Evolutionary conservation across 116 monocot genomes (phyloP).

Genomic region (Dioscorea cayenensis): DNA sequence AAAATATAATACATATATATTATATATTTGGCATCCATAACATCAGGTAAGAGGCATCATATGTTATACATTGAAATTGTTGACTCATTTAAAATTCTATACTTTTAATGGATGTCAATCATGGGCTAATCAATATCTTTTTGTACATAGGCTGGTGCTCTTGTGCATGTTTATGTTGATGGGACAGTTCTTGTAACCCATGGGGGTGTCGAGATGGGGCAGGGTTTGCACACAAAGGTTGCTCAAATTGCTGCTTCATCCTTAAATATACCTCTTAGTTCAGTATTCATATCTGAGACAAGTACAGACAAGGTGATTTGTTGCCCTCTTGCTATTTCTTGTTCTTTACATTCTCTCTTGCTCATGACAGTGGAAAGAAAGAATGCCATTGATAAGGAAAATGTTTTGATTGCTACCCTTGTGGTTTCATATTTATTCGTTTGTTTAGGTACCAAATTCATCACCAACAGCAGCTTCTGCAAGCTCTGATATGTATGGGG

Average conservation of each 20-base stretch:
- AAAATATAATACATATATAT: too few species aligned
- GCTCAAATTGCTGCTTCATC: constrained; percentile 92
- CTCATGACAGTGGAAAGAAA: not conserved
- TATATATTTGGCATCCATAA: too few species aligned
- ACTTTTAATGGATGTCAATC: not conserved
- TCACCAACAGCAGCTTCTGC: constrained; percentile 98
- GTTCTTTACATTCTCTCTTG: not conserved
- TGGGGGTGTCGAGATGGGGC: constrained; percentile 99
- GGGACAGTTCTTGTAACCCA: constrained; percentile 90
- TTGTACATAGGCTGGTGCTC: constrained; percentile 67
- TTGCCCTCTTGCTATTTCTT: not conserved
- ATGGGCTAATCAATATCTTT: not conserved
- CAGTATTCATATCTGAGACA: constrained; percentile 92
- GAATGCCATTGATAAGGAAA: not conserved
- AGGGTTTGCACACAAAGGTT: constrained; percentile 93
- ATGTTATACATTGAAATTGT: too few species aligned
- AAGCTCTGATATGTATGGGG: constrained; percentile 96
- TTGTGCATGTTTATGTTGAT: constrained; percentile 93
- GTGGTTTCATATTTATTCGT: constrained; percentile 6
- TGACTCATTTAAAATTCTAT: not conserved
- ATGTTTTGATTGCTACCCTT: not conserved
- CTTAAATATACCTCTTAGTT: constrained; percentile 77
- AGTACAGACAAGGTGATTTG: constrained; percentile 81
- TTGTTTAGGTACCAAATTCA: constrained; percentile 84
- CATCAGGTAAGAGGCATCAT: too few species aligned